Conservation (phyloP, 495 filamentous ascomycete genomes). For the Margaritispora aquatica region DNA sequence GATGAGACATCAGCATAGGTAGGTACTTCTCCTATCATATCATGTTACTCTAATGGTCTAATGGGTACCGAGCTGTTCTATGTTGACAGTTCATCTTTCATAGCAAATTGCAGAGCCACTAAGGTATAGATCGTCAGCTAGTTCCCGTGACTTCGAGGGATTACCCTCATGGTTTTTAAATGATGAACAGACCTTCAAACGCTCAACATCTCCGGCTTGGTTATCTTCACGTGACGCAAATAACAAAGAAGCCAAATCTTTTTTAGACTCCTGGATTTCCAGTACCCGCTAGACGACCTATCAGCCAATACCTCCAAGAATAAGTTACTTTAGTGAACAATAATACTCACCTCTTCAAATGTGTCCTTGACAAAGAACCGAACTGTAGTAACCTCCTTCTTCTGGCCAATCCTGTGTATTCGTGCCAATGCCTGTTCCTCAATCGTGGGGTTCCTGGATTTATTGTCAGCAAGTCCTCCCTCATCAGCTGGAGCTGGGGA, state of each 20-base stretch:
- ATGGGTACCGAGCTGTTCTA: too few relatives aligned
- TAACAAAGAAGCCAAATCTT: conserved; percentile 1
- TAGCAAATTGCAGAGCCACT: conserved; percentile 4
- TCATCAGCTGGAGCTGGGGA: conserved; percentile 4
- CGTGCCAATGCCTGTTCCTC: conserved; percentile 37
- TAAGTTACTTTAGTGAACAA: background rate
- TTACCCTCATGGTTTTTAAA: background rate
- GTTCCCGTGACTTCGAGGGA: background rate
- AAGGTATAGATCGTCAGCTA: background rate
- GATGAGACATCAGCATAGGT: too few relatives aligned
- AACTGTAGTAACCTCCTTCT: conserved; percentile 32
- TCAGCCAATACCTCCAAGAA: background rate
- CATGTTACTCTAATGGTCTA: too few relatives aligned
- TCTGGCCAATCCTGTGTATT: conserved; percentile 34
- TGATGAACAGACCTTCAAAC: conserved; percentile 4
- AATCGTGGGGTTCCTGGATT: conserved; percentile 32
- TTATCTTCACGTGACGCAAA: conserved; percentile 3
- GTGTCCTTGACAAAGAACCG: conserved; percentile 29
- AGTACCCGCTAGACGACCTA: conserved; percentile 18
- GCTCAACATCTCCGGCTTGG: background rate
- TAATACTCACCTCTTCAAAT: conserved; percentile 29
- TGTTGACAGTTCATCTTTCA: background rate
- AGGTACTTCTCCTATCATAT: too few relatives aligned
- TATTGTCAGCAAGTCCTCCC: background rate
- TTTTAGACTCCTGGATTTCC: conserved; percentile 24